A percentile compares a stretch with the other conserved stretches of the same genome.
Evolutionary conservation across 2,329 filamentous ascomycete species (phyloP).

Genomic region (Emergomyces pasteurianus): DNA sequence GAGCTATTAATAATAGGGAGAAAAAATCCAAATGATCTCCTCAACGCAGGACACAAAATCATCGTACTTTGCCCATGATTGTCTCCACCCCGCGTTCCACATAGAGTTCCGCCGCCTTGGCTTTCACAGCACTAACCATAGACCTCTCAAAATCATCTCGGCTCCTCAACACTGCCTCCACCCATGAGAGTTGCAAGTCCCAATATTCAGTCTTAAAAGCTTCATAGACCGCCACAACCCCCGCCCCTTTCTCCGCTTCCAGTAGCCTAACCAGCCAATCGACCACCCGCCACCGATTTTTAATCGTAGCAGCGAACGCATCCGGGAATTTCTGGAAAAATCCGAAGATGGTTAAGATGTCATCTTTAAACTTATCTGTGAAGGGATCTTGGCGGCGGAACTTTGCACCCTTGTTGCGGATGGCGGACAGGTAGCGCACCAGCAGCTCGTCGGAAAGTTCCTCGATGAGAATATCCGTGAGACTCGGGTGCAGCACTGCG

Average conservation of each 20-base stretch:
- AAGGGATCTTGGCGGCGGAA: slow-evolving; percentile 81
- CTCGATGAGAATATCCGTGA: slow-evolving; percentile 85
- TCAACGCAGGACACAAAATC: background rate
- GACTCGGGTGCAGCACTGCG: slow-evolving; percentile 68
- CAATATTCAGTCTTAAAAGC: slow-evolving; percentile 77
- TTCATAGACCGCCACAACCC: slow-evolving; percentile 66
- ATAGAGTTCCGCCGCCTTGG: slow-evolving; percentile 71
- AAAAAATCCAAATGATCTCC: background rate
- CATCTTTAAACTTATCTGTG: slow-evolving; percentile 85
- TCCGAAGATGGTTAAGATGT: slow-evolving; percentile 78
- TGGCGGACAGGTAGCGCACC: slow-evolving; percentile 66
- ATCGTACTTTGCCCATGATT: slow-evolving; percentile 89
- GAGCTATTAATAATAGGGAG: background rate
- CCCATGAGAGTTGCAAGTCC: slow-evolving; percentile 91
- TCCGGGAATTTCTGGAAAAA: slow-evolving; percentile 68
- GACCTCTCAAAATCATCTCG: slow-evolving; percentile 88
- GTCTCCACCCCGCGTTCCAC: slow-evolving; percentile 75
- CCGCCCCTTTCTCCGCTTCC: slow-evolving; percentile 58
- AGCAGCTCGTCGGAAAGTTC: slow-evolving; percentile 88
- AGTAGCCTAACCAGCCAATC: slow-evolving; percentile 72
- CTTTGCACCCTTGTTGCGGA: slow-evolving; percentile 82
- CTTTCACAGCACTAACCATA: slow-evolving; percentile 82
- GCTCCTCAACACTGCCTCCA: slow-evolving; percentile 75
- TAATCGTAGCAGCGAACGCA: slow-evolving; percentile 61
- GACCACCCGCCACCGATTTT: slow-evolving; percentile 84